A percentile compares a stretch with the other conserved stretches of the same genome.
phyloP scores from a whole-genome alignment of 257 asterid species.

The Eucommia ulmoides region DNA sequence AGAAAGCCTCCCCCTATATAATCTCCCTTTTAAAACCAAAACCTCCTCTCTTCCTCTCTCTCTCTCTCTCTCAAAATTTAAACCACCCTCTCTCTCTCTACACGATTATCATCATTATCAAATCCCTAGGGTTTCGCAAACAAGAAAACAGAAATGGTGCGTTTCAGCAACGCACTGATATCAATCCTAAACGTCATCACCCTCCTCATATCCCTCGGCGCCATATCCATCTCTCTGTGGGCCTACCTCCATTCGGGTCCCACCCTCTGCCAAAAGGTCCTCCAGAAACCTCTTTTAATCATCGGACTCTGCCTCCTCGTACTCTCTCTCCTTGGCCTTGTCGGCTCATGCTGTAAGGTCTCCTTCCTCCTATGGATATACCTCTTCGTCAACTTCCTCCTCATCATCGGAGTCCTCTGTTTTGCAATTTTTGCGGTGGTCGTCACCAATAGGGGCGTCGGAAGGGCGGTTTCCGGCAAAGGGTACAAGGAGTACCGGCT shows the following conservation, averaged over 20 bases:
- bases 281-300: neutral
- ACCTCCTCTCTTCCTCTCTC: too few relatives aligned
- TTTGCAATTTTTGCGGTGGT: neutral
- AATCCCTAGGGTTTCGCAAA: too few relatives aligned
- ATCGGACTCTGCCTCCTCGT: neutral
- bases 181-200: neutral
- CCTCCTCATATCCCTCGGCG: neutral
- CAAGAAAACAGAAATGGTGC: neutral
- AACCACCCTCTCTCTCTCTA: too few relatives aligned
- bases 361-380: neutral
- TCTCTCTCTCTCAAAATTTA: too few relatives aligned
- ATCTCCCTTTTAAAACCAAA: too few relatives aligned
- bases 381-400: neutral
- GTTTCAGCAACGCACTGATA: neutral
- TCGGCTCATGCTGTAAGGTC: neutral
- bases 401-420: neutral
- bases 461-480: neutral
- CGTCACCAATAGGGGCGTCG: neutral
- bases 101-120: too few relatives aligned
- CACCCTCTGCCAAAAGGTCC: neutral
- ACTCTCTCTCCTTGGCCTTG: neutral
- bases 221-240: neutral
- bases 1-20: too few relatives aligned
- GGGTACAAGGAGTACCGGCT: constrained; percentile 1
- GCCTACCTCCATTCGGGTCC: neutral